Percentiles rank a stretch among this genome's conserved stretches.
These are phyloP conservation scores for Discostella stelligera DNA, from an alignment of 352 stramenopile genomes.

Conservation along the genomic window DNA sequence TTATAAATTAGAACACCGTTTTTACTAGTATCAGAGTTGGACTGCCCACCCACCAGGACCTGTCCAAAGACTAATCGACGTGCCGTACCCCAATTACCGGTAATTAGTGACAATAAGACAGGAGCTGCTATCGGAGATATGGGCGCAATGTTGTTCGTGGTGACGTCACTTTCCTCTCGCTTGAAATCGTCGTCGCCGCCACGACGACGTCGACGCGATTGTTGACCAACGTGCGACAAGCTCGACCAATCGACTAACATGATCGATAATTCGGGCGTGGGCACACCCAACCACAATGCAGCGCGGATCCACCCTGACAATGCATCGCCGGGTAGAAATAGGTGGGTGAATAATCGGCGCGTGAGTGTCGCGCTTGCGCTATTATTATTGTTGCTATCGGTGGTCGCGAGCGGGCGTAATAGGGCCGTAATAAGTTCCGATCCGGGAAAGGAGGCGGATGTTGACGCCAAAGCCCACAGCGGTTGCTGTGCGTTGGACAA, in stretches of 20 bases:
- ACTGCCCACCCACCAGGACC: constrained; percentile 54
- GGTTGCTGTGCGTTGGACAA: constrained; percentile 17
- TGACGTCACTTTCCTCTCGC: background rate
- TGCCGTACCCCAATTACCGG: constrained; percentile 53
- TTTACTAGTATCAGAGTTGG: constrained; percentile 33
- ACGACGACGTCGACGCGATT: constrained; percentile 9
- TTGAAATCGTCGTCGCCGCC: background rate
- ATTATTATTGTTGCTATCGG: constrained; percentile 3
- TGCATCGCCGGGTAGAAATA: constrained; percentile 67
- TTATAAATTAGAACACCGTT: constrained; percentile 56
- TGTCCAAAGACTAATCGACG: constrained; percentile 71
- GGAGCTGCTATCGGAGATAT: constrained; percentile 60
- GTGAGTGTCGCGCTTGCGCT: constrained; percentile 27
- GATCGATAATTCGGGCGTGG: constrained; percentile 69
- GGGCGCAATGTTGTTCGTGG: constrained; percentile 23
- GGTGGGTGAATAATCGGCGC: constrained; percentile 71
- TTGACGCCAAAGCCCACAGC: constrained; percentile 56
- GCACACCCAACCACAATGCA: constrained; percentile 63
- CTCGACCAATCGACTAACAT: constrained; percentile 77
- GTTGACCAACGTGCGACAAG: constrained; percentile 28
- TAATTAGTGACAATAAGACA: constrained; percentile 54
- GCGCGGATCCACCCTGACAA: constrained; percentile 54
- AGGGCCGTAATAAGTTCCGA: constrained; percentile 36
- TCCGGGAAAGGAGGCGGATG: constrained; percentile 36
- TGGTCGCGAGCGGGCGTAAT: constrained; percentile 30